A percentile compares a stretch with the other conserved stretches of the same genome.
These are phyloP conservation scores for Meyerozyma guilliermondii DNA, from an alignment of 1,139 yeast genomes.

Conservation along the genomic window DNA sequence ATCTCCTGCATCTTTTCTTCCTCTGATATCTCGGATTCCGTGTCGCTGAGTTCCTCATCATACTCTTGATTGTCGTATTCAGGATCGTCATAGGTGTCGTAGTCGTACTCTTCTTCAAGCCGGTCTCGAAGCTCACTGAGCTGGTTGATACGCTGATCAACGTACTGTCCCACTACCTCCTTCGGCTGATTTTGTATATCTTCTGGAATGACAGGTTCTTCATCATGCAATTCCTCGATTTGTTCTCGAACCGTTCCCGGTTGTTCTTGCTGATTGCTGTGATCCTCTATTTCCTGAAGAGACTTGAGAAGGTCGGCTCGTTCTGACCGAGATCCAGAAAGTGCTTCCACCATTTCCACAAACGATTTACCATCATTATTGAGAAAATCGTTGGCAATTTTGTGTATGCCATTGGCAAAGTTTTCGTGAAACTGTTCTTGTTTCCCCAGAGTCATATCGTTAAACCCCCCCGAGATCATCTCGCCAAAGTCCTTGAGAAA, in stretches of 20 bases:
- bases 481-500: constrained; percentile 2
- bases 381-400: constrained; percentile 73
- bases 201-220: not conserved
- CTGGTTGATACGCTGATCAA: not conserved
- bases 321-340: constrained; percentile 54
- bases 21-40: constrained; percentile 47
- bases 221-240: not conserved
- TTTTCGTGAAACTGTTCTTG: not conserved
- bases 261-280: not conserved
- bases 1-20: constrained; percentile 72
- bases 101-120: constrained; percentile 18
- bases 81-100: constrained; percentile 21
- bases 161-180: not conserved
- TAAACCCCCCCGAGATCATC: not conserved
- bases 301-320: constrained; percentile 35
- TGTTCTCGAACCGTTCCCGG: not conserved
- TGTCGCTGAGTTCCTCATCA: constrained; percentile 25
- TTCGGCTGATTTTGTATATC: not conserved
- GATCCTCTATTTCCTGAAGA: not conserved
- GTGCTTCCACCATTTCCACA: constrained; percentile 71
- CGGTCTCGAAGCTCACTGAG: not conserved
- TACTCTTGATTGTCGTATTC: constrained; percentile 28
- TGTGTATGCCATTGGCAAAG: constrained; percentile 24
- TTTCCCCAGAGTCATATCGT: not conserved
- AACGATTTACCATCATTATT: constrained; percentile 72